Evolutionary conservation across 371 early-diverging fungal species (phyloP), one percentile per base, ranked within the genome.

Genomic region (Syncephalastrum monosporum): DNA sequence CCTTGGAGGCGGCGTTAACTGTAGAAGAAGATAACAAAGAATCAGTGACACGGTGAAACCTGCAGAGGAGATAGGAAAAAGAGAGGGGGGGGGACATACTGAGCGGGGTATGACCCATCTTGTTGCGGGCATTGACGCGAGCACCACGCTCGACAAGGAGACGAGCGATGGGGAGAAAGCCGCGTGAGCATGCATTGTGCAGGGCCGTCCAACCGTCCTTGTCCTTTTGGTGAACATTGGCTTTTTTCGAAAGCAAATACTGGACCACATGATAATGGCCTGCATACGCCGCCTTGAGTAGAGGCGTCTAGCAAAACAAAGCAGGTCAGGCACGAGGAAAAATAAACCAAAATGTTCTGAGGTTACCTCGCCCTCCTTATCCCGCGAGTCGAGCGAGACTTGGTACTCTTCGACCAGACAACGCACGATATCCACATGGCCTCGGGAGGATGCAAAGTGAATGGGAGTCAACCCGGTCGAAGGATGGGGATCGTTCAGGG

Each of bases 121-220:
- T 75, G 68, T 80, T 89, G 48, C 77, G 74, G n/a, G 80, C 79
- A 67, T 89, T 79, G 8, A 88, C 80, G 42, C 75, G 73, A 3
- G 85, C 86, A 3, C 78, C 81, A 16, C 74, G 68, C 49, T 84
- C 82, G 24, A 86, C 61, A 13, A 91, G 70, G 42, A 79, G 67
- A 16, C 82, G 76, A 0, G 84, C 86, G 43, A 89, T 72, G 5
- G 82, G 75, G 6, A 84, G 65, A 57, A 79, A 79, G 1, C 89
- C 90, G 33, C 75, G 72, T 6, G 87, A 76, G 47, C 83, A 83
- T 16, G 91, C 88, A 66, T 90, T 91, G 72, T 93, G 95, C 33
- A 94, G 78, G 1, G 91, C 83, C 12, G 91, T 88, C 93, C 93
- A 94, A 0, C 93, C 93, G 57, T 93, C 91, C 55, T 75, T 81